Percentiles rank a stretch among this genome's conserved stretches.
Conservation (phyloP, 495 filamentous ascomycete species). For the Clohesyomyces aquaticus region DNA sequence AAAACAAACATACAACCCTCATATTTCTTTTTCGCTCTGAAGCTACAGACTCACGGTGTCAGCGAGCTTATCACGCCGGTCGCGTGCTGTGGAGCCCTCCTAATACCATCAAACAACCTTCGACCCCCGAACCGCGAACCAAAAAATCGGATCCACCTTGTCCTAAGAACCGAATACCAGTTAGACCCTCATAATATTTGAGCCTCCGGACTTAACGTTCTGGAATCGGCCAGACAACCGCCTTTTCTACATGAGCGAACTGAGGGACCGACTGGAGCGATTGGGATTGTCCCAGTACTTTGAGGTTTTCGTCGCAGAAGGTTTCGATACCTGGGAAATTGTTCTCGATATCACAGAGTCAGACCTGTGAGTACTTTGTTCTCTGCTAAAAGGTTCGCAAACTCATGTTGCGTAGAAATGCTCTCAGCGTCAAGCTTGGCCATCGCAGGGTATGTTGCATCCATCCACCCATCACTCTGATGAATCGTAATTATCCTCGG, state of each 20-base stretch:
- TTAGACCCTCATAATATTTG: too few relatives aligned
- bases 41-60: neutral
- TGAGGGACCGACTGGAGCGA: constrained; percentile 66
- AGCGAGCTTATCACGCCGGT: neutral
- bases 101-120: neutral
- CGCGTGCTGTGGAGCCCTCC: neutral
- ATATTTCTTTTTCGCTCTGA: constrained; percentile 11
- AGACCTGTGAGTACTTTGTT: constrained; percentile 62
- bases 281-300: constrained; percentile 75
- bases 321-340: constrained; percentile 81
- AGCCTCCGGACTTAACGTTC: neutral
- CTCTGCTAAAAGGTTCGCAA: neutral
- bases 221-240: neutral
- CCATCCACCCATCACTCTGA: neutral
- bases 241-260: constrained; percentile 55
- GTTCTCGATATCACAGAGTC: constrained; percentile 79
- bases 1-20: neutral
- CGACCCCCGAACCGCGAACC: too few relatives aligned
- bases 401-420: constrained; percentile 53
- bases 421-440: constrained; percentile 72
- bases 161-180: too few relatives aligned
- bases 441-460: constrained; percentile 69
- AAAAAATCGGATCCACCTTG: too few relatives aligned
- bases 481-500: too few relatives aligned
- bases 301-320: constrained; percentile 68